Evolutionary conservation across 352 stramenopile genomes (phyloP).

Genomic region (Phytopythium helicoides): DNA sequence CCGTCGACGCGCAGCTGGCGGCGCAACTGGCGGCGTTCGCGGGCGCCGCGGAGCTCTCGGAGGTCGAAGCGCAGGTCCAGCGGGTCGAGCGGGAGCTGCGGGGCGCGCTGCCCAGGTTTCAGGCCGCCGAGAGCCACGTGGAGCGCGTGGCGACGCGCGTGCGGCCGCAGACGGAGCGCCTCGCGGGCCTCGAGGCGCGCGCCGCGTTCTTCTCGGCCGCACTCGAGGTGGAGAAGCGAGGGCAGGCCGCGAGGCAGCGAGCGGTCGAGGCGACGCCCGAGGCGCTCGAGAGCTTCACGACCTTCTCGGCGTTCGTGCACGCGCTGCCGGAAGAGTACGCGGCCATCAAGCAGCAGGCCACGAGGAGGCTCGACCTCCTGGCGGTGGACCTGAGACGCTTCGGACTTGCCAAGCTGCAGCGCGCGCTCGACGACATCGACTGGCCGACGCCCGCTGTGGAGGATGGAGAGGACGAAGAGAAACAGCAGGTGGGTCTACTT

Average conservation of each 20-base stretch:
- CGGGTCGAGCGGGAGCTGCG: slow-evolving; percentile 19
- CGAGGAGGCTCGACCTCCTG: slow-evolving; percentile 39
- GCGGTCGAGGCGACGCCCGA: slow-evolving; percentile 39
- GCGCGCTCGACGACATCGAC: slow-evolving; percentile 32
- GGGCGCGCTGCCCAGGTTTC: slow-evolving; percentile 14
- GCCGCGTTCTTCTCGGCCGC: slow-evolving; percentile 43
- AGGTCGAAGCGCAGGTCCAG: background rate
- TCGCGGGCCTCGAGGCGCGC: slow-evolving; percentile 36
- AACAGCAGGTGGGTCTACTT: background rate
- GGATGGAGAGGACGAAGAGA: slow-evolving; percentile 2
- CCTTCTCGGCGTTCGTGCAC: slow-evolving; percentile 33
- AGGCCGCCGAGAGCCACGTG: slow-evolving; percentile 44
- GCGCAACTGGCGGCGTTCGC: background rate
- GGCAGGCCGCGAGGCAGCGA: slow-evolving; percentile 29
- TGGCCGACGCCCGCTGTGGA: slow-evolving; percentile 43
- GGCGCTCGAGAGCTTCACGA: slow-evolving; percentile 42
- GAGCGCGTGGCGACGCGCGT: slow-evolving; percentile 36
- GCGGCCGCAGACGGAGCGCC: slow-evolving; percentile 20
- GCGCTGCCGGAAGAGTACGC: slow-evolving; percentile 40
- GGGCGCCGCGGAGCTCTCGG: background rate
- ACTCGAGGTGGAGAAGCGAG: slow-evolving; percentile 54
- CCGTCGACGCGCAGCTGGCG: background rate
- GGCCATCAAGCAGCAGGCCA: slow-evolving; percentile 49
- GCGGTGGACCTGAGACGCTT: slow-evolving; percentile 45
- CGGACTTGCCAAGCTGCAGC: slow-evolving; percentile 52